Evolutionary conservation across 257 asterid species (phyloP).

Genomic region (Hygrophila difformis): DNA sequence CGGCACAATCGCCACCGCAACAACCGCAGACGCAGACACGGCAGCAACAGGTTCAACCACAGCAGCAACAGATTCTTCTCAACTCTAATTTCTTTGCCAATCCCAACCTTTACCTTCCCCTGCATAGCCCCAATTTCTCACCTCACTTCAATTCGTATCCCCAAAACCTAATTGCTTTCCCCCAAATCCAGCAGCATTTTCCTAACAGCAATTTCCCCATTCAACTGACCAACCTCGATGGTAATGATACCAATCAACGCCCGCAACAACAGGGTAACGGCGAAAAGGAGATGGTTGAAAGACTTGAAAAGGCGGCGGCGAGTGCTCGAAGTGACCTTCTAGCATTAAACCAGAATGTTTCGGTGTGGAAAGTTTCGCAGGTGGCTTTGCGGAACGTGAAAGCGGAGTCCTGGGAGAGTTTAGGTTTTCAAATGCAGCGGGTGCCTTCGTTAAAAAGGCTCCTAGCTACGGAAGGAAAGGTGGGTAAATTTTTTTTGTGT

Average conservation of each 20-base stretch:
- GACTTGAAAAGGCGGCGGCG: conserved; percentile 46
- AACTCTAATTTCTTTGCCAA: conserved; percentile 23
- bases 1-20: no score
- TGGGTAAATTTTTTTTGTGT: conserved; percentile 10
- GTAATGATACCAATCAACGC: no score
- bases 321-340: conserved; percentile 43
- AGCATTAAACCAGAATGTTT: conserved; percentile 39
- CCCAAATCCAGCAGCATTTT: conserved; percentile 23
- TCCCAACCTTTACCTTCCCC: conserved; percentile 22
- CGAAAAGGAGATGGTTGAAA: conserved; percentile 30
- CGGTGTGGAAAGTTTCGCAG: conserved; percentile 83
- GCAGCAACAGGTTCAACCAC: no score
- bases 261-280: no score
- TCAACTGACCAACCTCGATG: conserved; percentile 24
- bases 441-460: conserved; percentile 63
- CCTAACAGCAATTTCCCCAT: conserved; percentile 18
- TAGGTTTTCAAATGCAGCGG: conserved; percentile 73
- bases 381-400: conserved; percentile 47
- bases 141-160: conserved; percentile 23
- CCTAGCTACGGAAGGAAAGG: conserved; percentile 67
- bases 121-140: conserved; percentile 22
- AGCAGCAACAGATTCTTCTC: conserved; percentile 21
- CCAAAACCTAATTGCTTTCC: conserved; percentile 32
- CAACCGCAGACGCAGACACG: no score
- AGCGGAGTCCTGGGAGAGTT: conserved; percentile 76